Evolutionary conservation across 441 rosid genomes (phyloP).

Genomic region (Erodium texanum): DNA sequence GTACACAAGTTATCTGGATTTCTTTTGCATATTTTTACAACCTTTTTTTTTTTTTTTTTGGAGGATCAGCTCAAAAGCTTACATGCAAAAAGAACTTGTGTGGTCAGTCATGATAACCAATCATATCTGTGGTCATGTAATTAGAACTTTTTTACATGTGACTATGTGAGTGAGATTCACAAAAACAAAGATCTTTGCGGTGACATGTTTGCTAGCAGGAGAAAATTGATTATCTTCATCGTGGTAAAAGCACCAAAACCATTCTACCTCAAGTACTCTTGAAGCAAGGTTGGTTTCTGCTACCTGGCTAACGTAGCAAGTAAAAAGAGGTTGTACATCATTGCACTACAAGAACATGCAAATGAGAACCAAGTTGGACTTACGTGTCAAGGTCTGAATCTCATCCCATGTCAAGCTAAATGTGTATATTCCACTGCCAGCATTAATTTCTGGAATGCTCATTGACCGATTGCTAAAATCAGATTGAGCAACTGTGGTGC

Average conservation of each 20-base stretch:
- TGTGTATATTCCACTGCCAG: conserved; percentile 25
- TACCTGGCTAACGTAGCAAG: neutral
- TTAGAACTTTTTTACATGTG: neutral
- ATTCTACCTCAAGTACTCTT: neutral
- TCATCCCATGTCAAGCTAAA: conserved; percentile 39
- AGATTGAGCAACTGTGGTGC: conserved; percentile 30
- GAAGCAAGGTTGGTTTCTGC: neutral
- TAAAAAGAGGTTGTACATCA: neutral
- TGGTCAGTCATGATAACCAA: neutral
- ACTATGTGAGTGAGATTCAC: neutral
- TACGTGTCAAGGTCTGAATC: conserved; percentile 37
- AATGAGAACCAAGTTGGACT: conserved; percentile 16
- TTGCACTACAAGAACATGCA: neutral
- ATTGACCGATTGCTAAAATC: conserved; percentile 25
- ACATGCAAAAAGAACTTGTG: neutral
- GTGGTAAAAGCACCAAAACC: neutral
- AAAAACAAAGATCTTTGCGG: neutral
- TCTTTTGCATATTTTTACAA: no score
- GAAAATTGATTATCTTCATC: neutral
- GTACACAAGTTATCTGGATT: neutral
- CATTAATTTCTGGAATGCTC: conserved; percentile 27
- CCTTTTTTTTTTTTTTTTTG: neutral
- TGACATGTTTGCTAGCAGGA: neutral
- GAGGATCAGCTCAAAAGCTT: neutral
- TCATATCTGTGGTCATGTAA: neutral